phyloP scores from a whole-genome alignment of 2,329 filamentous ascomycete species.

The Ascochyta viciae-villosae region DNA sequence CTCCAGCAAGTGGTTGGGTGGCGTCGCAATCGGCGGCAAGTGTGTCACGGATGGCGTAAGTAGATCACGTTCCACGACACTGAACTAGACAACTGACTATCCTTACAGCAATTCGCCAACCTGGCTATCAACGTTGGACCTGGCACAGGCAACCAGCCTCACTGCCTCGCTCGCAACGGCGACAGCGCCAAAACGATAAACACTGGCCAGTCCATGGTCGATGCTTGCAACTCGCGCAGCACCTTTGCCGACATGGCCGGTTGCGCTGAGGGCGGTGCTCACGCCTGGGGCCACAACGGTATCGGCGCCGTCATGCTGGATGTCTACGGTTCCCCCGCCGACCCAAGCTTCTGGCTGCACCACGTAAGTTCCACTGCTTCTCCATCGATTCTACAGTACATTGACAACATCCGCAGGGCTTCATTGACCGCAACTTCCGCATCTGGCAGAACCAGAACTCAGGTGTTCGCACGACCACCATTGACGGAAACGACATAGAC shows the following conservation, averaged over 20 bases:
- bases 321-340: slow-evolving; percentile 40
- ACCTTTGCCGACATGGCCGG: slow-evolving; percentile 39
- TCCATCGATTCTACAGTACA: not conserved
- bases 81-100: slow-evolving; percentile 14
- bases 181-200: slow-evolving; percentile 35
- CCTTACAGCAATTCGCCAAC: slow-evolving; percentile 41
- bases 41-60: slow-evolving; percentile 47
- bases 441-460: slow-evolving; percentile 55
- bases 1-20: slow-evolving; percentile 37
- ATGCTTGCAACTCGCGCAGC: slow-evolving; percentile 35
- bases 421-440: slow-evolving; percentile 59
- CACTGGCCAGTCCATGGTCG: slow-evolving; percentile 37
- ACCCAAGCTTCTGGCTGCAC: slow-evolving; percentile 23
- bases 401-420: slow-evolving; percentile 44
- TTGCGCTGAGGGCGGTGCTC: slow-evolving; percentile 40
- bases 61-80: slow-evolving; percentile 3
- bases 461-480: slow-evolving; percentile 30
- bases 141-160: slow-evolving; percentile 33
- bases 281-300: slow-evolving; percentile 48
- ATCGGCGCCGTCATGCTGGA: slow-evolving; percentile 46
- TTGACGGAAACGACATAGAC: slow-evolving; percentile 50
- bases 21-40: slow-evolving; percentile 29
- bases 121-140: slow-evolving; percentile 43
- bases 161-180: slow-evolving; percentile 44
- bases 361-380: not conserved